These are phyloP conservation scores for Alloascoidea hylecoeti DNA, from an alignment of 805 yeast genomes.

Conservation along the genomic window DNA sequence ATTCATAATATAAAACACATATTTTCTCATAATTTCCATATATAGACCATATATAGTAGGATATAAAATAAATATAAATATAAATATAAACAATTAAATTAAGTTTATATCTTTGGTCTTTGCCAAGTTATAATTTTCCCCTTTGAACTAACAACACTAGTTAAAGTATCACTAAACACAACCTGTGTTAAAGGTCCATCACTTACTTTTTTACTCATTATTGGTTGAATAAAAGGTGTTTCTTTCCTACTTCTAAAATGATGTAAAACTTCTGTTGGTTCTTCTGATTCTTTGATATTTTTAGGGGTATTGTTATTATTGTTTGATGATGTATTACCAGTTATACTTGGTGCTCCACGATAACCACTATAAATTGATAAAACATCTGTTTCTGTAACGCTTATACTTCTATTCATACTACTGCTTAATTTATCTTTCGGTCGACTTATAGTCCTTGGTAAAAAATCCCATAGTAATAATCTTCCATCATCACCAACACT, in stretches of 20 bases:
- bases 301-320: constrained; percentile 1
- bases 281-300: background rate
- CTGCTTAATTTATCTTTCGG: constrained; percentile 6
- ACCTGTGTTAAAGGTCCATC: background rate
- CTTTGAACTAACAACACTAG: background rate
- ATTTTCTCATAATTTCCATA: too few species aligned
- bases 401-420: background rate
- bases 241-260: constrained; percentile 12
- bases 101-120: too few species aligned
- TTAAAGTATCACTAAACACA: background rate
- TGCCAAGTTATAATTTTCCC: background rate
- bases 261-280: constrained; percentile 8
- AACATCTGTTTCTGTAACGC: background rate
- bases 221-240: constrained; percentile 13
- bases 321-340: background rate
- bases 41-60: too few species aligned
- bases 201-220: constrained; percentile 12
- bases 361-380: background rate
- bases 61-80: too few species aligned
- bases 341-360: background rate
- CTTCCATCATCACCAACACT: constrained; percentile 43
- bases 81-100: too few species aligned
- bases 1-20: too few species aligned
- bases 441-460: constrained; percentile 24
- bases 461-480: constrained; percentile 38